phyloP scores from a whole-genome alignment of 257 asterid genomes.

The Penstemon eatonii region DNA sequence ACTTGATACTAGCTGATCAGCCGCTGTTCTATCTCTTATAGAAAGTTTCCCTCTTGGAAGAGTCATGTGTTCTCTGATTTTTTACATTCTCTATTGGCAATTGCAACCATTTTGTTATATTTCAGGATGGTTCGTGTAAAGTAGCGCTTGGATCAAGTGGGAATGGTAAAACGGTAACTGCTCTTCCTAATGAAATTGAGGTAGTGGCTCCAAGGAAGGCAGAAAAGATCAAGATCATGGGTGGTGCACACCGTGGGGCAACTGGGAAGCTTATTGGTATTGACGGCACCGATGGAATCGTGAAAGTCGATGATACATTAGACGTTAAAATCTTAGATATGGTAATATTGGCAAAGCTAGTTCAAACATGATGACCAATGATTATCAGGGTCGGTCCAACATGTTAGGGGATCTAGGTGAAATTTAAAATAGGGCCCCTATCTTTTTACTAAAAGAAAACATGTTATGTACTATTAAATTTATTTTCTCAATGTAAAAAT shows the following conservation, averaged over 20 bases:
- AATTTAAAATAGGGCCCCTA: too few species aligned
- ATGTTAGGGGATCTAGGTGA: too few species aligned
- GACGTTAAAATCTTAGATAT: slow-evolving; percentile 86
- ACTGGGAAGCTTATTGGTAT: slow-evolving; percentile 87
- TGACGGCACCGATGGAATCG: slow-evolving; percentile 89
- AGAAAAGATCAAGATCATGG: slow-evolving; percentile 82
- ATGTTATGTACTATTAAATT: too few species aligned
- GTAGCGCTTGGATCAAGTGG: slow-evolving; percentile 78
- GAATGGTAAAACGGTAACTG: slow-evolving; percentile 59
- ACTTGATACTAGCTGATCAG: too few species aligned
- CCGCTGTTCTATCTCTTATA: too few species aligned
- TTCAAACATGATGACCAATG: slow-evolving; percentile 31
- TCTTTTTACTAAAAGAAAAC: too few species aligned
- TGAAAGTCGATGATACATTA: slow-evolving; percentile 70
- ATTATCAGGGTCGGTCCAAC: background rate
- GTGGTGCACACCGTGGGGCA: slow-evolving; percentile 81
- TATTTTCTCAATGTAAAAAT: too few species aligned
- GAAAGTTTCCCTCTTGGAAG: too few species aligned
- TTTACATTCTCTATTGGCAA: background rate
- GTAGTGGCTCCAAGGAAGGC: slow-evolving; percentile 70
- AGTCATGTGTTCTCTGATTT: too few species aligned
- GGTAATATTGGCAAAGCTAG: slow-evolving; percentile 70
- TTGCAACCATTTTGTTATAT: slow-evolving; percentile 17
- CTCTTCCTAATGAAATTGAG: slow-evolving; percentile 63
- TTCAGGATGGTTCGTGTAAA: slow-evolving; percentile 84